A percentile compares a stretch with the other conserved stretches of the same genome.
Conservation (phyloP, 352 stramenopile species). For the Pelagophyceae sp. region DNA sequence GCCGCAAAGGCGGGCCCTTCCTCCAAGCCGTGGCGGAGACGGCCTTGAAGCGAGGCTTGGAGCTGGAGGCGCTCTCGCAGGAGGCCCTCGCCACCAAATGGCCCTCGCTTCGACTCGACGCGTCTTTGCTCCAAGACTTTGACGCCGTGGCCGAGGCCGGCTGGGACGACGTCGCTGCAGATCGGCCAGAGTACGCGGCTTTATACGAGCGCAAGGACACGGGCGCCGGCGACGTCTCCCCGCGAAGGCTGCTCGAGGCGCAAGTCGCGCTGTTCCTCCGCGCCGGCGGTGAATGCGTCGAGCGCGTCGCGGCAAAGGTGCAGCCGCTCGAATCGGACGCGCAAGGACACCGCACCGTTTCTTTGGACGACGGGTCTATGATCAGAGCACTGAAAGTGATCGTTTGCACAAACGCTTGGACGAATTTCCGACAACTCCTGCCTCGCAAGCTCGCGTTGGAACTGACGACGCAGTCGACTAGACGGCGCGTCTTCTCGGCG, state of each 20-base stretch:
- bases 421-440: background rate
- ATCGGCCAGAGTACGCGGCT: background rate
- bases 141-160: background rate
- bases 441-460: background rate
- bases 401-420: constrained; percentile 3
- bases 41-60: background rate
- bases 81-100: background rate
- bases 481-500: background rate
- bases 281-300: background rate
- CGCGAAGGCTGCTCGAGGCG: background rate
- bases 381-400: background rate
- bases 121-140: background rate
- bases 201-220: background rate
- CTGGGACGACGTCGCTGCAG: background rate
- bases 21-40: background rate
- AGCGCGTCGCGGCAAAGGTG: background rate
- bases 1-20: background rate
- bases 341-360: background rate
- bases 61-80: background rate
- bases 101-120: background rate
- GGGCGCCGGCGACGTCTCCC: background rate
- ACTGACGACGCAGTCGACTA: constrained; percentile 1
- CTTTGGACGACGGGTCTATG: background rate
- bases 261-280: background rate
- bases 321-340: background rate